A percentile compares a stretch with the other conserved stretches of the same genome.
These are phyloP conservation scores for Citrus trifoliata DNA, from an alignment of 345 rosid species.

Conservation along the genomic window DNA sequence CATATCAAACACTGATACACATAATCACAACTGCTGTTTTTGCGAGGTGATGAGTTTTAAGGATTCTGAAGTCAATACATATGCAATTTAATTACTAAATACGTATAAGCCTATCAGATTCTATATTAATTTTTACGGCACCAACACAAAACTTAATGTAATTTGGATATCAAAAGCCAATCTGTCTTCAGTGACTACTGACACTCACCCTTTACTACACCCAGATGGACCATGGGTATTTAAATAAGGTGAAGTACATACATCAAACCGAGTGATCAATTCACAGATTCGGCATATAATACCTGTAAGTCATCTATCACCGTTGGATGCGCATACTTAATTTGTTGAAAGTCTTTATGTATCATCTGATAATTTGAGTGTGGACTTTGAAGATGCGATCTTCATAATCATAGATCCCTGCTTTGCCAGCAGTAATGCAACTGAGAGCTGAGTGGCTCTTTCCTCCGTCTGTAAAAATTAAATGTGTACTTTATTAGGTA, in stretches of 20 bases:
- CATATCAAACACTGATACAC: background rate
- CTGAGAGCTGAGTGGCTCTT: too few relatives aligned
- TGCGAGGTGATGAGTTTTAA: background rate
- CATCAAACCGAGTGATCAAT: background rate
- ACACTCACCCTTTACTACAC: background rate
- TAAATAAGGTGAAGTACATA: background rate
- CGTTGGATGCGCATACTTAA: constrained; percentile 71
- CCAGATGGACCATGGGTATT: background rate
- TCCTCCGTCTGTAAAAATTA: too few relatives aligned
- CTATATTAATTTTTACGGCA: background rate
- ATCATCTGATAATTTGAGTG: background rate
- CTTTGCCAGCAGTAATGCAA: background rate
- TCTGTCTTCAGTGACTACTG: background rate
- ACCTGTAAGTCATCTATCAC: constrained; percentile 88
- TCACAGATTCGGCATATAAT: background rate
- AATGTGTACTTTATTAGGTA: too few relatives aligned
- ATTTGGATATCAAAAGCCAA: background rate
- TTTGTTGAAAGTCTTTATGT: background rate
- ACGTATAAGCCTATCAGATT: background rate
- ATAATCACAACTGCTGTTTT: background rate
- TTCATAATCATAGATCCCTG: background rate
- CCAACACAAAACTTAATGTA: background rate
- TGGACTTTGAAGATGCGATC: background rate
- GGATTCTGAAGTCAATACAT: background rate
- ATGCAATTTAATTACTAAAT: background rate